phyloP scores from a whole-genome alignment of 2,329 filamentous ascomycete species.

The Aspergillus hortae region DNA sequence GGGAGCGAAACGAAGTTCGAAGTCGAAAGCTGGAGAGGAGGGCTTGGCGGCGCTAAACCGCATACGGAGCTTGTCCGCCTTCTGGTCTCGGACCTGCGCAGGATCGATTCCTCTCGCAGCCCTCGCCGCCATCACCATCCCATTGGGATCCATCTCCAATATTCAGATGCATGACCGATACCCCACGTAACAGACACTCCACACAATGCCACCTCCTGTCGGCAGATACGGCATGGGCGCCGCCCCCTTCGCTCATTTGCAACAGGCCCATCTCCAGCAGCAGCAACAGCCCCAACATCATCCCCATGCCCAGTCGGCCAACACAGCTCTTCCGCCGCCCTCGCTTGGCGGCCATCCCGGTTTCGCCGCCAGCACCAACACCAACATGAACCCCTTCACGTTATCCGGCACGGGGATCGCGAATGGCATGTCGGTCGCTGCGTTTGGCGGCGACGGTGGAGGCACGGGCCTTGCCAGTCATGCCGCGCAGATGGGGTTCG shows the following conservation, averaged over 20 bases:
- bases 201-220: constrained; percentile 56
- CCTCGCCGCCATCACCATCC: constrained; percentile 9
- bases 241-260: constrained; percentile 58
- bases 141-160: constrained; percentile 7
- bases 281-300: constrained; percentile 44
- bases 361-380: constrained; percentile 63
- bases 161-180: constrained; percentile 17
- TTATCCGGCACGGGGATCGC: constrained; percentile 46
- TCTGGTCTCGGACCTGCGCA: constrained; percentile 21
- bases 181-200: constrained; percentile 8
- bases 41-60: constrained; percentile 33
- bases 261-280: constrained; percentile 45
- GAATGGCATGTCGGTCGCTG: constrained; percentile 57
- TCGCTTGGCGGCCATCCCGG: constrained; percentile 64
- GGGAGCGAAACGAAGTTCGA: constrained; percentile 18
- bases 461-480: constrained; percentile 77
- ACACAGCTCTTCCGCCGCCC: constrained; percentile 50
- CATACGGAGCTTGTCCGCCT: constrained; percentile 17
- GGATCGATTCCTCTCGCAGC: constrained; percentile 7
- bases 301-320: constrained; percentile 43
- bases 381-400: constrained; percentile 64
- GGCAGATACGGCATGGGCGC: constrained; percentile 56
- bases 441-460: constrained; percentile 54
- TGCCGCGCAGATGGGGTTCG: constrained; percentile 82
- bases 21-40: constrained; percentile 15